phyloP scores from a whole-genome alignment of 805 yeast species.

The Candida berthetii region DNA sequence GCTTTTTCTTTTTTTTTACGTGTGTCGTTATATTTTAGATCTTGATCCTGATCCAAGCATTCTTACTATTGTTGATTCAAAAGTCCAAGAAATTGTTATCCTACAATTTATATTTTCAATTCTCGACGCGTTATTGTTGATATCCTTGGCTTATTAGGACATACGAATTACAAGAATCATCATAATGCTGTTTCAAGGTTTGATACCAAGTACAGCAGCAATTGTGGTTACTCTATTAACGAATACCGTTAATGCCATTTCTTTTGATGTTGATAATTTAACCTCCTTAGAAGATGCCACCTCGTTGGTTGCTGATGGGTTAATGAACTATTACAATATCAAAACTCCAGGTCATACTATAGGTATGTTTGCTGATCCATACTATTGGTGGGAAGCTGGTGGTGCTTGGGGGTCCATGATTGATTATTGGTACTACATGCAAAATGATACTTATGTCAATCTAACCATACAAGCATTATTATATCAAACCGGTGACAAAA shows the following conservation, averaged over 20 bases:
- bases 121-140: too few species aligned
- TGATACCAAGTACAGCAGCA: too few species aligned
- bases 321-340: conserved; percentile 72
- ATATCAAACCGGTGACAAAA: conserved; percentile 57
- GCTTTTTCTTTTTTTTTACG: too few species aligned
- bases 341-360: conserved; percentile 54
- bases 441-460: conserved; percentile 56
- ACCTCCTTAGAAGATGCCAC: conserved; percentile 38
- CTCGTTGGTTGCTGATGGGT: conserved; percentile 53
- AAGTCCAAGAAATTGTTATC: too few species aligned
- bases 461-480: conserved; percentile 50
- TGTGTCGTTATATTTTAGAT: too few species aligned
- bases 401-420: conserved; percentile 57
- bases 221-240: too few species aligned
- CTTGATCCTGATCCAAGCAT: too few species aligned
- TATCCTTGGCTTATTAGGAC: too few species aligned
- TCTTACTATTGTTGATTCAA: too few species aligned
- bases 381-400: conserved; percentile 93
- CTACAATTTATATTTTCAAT: too few species aligned
- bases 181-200: too few species aligned
- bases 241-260: background rate
- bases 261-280: conserved; percentile 20
- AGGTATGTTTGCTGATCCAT: conserved; percentile 69
- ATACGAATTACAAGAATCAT: too few species aligned
- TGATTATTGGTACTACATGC: conserved; percentile 63